Conservation (phyloP, 2,329 filamentous ascomycete species). For the Trichoderma asperellum region DNA sequence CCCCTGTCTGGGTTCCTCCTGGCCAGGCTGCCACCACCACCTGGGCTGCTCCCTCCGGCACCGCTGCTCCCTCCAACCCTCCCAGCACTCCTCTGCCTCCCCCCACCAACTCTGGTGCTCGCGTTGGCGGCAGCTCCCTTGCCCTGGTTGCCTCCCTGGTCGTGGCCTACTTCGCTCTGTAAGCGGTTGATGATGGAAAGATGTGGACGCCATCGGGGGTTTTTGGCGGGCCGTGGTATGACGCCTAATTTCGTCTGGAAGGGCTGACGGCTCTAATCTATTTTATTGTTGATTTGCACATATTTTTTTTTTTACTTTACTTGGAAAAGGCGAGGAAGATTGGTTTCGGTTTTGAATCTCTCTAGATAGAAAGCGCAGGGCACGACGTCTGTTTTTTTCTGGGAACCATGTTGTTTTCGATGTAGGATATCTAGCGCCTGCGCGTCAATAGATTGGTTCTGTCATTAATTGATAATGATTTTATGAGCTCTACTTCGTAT, state of each 20-base stretch:
- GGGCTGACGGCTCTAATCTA: constrained; percentile 6
- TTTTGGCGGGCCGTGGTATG: constrained; percentile 9
- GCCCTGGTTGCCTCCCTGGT: constrained; percentile 47
- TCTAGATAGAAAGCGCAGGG: constrained; percentile 16
- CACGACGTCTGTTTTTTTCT: constrained; percentile 22
- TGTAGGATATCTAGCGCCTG: constrained; percentile 29
- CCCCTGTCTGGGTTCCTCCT: constrained; percentile 34
- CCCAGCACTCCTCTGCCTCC: constrained; percentile 36
- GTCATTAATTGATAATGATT: constrained; percentile 26
- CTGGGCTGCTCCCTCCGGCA: constrained; percentile 32
- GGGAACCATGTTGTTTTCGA: constrained; percentile 22
- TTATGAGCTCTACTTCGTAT: constrained; percentile 5
- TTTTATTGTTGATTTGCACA: constrained; percentile 36
- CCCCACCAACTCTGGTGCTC: constrained; percentile 37
- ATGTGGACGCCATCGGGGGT: neutral
- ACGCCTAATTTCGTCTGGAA: constrained; percentile 30
- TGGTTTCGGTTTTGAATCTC: constrained; percentile 23
- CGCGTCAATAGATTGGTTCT: constrained; percentile 28
- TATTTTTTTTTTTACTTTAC: constrained; percentile 33
- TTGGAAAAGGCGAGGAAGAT: constrained; percentile 35
- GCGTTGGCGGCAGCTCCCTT: constrained; percentile 45
- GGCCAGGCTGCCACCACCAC: constrained; percentile 31
- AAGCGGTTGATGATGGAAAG: constrained; percentile 35
- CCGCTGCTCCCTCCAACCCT: constrained; percentile 33
- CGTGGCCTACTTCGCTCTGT: constrained; percentile 50